A percentile compares a stretch with the other conserved stretches of the same genome.
phyloP scores from a whole-genome alignment of 2,329 filamentous ascomycete species.

The Ophiostoma ips region DNA sequence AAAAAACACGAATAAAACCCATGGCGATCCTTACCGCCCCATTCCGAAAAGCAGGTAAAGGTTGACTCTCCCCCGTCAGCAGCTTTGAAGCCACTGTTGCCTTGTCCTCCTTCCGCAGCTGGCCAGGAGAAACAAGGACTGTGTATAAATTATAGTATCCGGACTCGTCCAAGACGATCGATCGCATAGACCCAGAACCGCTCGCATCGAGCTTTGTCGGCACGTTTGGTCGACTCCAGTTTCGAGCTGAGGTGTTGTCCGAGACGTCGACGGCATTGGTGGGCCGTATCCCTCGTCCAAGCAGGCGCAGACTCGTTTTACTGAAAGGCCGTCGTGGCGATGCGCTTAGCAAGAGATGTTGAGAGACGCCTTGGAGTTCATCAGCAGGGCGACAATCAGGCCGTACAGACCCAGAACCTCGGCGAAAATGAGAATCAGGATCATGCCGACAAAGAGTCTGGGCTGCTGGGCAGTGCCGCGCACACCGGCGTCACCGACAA shows the following conservation, averaged over 20 bases:
- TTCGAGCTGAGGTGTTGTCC: not conserved
- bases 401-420: conserved; percentile 99
- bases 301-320: not conserved
- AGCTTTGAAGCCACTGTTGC: not conserved
- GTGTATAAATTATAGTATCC: conserved; percentile 7
- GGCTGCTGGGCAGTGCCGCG: conserved; percentile 75
- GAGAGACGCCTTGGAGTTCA: conserved; percentile 84
- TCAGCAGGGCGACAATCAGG: conserved; percentile 94
- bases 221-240: not conserved
- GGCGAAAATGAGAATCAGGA: conserved; percentile 98
- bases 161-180: conserved; percentile 1
- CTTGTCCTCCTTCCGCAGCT: not conserved
- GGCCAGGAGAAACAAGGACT: not conserved
- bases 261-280: not conserved
- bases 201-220: no score
- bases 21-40: conserved; percentile 8
- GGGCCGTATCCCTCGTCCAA: not conserved
- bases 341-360: conserved; percentile 45
- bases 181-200: no score
- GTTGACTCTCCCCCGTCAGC: not conserved
- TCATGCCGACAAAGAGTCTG: conserved; percentile 90
- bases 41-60: conserved; percentile 5
- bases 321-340: not conserved
- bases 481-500: conserved; percentile 80
- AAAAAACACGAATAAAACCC: conserved; percentile 9